These are phyloP conservation scores for Talaromyces sp. DNA, from an alignment of 2,329 filamentous ascomycete species.

Conservation along the genomic window DNA sequence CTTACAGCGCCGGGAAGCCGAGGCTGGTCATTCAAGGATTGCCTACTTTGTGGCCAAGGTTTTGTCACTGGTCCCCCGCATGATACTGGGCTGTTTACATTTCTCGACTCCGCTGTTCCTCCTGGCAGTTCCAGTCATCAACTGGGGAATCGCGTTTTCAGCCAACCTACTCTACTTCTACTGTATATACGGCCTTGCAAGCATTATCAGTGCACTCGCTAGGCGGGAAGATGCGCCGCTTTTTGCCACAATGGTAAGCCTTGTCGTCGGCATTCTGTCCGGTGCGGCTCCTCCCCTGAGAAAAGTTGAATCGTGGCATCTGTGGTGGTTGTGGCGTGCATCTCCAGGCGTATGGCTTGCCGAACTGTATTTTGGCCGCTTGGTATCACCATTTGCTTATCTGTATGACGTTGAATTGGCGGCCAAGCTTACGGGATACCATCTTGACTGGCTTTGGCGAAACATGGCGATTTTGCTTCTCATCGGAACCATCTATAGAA, in stretches of 20 bases:
- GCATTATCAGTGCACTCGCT: constrained; percentile 4
- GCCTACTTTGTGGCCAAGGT: constrained; percentile 9
- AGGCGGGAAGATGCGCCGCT: constrained; percentile 3
- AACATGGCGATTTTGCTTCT: constrained; percentile 10
- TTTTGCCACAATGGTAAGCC: constrained; percentile 6
- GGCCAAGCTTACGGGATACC: not conserved
- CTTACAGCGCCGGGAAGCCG: constrained; percentile 8
- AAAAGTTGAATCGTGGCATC: constrained; percentile 5
- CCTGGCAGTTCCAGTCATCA: constrained; percentile 1
- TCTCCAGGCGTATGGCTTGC: constrained; percentile 7
- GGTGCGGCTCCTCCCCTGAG: constrained; percentile 5
- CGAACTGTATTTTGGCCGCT: constrained; percentile 3
- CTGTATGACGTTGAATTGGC: constrained; percentile 9
- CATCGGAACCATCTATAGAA: constrained; percentile 4
- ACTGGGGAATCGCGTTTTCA: constrained; percentile 5
- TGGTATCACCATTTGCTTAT: constrained; percentile 2
- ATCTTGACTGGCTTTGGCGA: constrained; percentile 8
- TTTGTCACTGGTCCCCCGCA: constrained; percentile 6
- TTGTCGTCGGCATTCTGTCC: constrained; percentile 11
- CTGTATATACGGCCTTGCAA: constrained; percentile 10
- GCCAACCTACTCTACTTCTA: constrained; percentile 10
- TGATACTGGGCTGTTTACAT: constrained; percentile 7
- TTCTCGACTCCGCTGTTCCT: constrained; percentile 8
- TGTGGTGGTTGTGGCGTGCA: constrained; percentile 4
- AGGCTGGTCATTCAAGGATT: constrained; percentile 7